Conservation (phyloP, 2,329 filamentous ascomycete genomes). For the Xylaria sp. region DNA sequence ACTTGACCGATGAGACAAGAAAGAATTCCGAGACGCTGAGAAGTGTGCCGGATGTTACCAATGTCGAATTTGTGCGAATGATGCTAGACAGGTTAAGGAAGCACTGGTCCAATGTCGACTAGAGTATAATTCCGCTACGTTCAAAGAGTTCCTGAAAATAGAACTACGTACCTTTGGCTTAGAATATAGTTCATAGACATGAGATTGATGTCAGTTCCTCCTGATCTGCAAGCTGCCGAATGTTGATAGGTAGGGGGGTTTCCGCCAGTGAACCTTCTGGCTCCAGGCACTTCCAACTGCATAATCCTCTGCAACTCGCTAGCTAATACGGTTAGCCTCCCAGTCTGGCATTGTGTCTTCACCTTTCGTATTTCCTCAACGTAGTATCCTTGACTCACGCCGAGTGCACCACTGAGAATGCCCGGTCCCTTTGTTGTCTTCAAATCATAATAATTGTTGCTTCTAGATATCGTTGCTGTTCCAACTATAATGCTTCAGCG, state of each 20-base stretch:
- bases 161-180: not conserved
- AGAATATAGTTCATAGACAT: not conserved
- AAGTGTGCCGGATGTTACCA: constrained; percentile 24
- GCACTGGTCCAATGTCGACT: constrained; percentile 10
- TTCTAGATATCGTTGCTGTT: not conserved
- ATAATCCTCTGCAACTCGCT: not conserved
- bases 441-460: not conserved
- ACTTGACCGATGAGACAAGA: constrained; percentile 26
- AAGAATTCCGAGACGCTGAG: constrained; percentile 22
- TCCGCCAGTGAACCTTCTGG: too few relatives aligned
- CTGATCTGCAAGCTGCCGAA: not conserved
- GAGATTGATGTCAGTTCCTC: not conserved
- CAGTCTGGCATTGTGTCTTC: too few relatives aligned
- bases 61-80: constrained; percentile 22
- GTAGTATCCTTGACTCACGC: too few relatives aligned
- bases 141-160: not conserved
- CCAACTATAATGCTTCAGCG: not conserved
- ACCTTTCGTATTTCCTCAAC: too few relatives aligned
- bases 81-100: constrained; percentile 24
- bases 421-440: not conserved
- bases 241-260: not conserved
- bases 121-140: not conserved
- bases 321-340: too few relatives aligned
- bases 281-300: not conserved
- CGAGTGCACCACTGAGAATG: too few relatives aligned